A percentile compares a stretch with the other conserved stretches of the same genome.
These are phyloP conservation scores for Tilletia horrida DNA, from an alignment of 1,284 basidiomycete species.

Conservation along the genomic window DNA sequence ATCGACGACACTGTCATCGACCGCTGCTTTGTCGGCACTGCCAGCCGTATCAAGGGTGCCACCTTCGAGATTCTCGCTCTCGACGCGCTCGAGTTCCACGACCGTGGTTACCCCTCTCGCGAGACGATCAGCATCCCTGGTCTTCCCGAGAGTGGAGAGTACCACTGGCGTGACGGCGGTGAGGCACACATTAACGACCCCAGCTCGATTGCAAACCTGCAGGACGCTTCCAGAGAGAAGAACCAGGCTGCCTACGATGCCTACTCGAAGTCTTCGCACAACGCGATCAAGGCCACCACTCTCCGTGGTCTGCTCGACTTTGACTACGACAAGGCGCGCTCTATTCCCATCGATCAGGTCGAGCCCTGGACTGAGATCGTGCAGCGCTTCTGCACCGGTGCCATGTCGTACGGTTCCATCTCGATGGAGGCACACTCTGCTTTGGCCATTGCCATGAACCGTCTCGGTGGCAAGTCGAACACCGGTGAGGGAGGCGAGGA, in stretches of 20 bases:
- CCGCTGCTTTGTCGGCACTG: constrained; percentile 51
- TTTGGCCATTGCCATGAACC: constrained; percentile 51
- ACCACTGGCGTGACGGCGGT: constrained; percentile 52
- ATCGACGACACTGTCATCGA: constrained; percentile 45
- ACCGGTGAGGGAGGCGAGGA: constrained; percentile 53
- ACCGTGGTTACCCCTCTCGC: constrained; percentile 47
- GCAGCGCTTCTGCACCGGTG: constrained; percentile 53
- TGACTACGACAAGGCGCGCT: constrained; percentile 41
- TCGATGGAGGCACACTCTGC: constrained; percentile 45
- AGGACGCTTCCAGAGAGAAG: constrained; percentile 48
- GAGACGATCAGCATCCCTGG: constrained; percentile 42
- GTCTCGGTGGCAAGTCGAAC: constrained; percentile 52
- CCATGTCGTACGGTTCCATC: constrained; percentile 54
- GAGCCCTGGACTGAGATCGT: constrained; percentile 54
- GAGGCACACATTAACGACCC: constrained; percentile 53
- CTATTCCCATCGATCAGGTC: constrained; percentile 52
- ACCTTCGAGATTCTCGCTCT: constrained; percentile 47
- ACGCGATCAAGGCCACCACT: constrained; percentile 44
- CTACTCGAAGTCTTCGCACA: constrained; percentile 49
- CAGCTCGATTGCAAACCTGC: constrained; percentile 47
- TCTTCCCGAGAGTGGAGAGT: constrained; percentile 50
- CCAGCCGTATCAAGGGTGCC: constrained; percentile 47
- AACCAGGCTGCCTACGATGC: constrained; percentile 49
- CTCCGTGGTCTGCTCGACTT: constrained; percentile 52
- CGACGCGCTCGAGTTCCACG: constrained; percentile 52